Percentiles rank a stretch among this genome's conserved stretches.
phyloP scores from a whole-genome alignment of 345 rosid genomes.

The Aethionema arabicum region DNA sequence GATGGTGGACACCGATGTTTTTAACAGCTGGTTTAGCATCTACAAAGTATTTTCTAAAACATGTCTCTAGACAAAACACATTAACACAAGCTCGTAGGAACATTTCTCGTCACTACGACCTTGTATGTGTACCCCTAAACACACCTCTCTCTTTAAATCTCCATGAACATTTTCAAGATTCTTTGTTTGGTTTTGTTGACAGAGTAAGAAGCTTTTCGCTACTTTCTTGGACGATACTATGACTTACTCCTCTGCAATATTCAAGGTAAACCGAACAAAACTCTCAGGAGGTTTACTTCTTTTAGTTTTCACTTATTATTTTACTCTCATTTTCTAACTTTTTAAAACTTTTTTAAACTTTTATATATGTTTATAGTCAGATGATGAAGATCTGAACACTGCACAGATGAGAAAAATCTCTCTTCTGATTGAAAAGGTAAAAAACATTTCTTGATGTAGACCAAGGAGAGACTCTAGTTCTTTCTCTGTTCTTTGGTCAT shows the following conservation, averaged over 20 bases:
- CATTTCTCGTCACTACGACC: slow-evolving; percentile 84
- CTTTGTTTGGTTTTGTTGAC: slow-evolving; percentile 9
- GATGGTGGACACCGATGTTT: slow-evolving; percentile 95
- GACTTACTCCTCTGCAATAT: slow-evolving; percentile 84
- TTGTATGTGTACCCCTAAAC: slow-evolving; percentile 45
- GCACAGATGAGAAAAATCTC: slow-evolving; percentile 80
- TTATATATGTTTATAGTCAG: slow-evolving; percentile 40
- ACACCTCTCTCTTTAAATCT: neutral
- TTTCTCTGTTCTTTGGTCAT: slow-evolving; percentile 11
- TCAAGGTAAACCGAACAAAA: slow-evolving; percentile 50
- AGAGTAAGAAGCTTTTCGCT: slow-evolving; percentile 85
- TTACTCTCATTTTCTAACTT: slow-evolving; percentile 8
- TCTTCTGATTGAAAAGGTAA: slow-evolving; percentile 71
- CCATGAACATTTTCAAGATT: neutral
- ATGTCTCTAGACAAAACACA: slow-evolving; percentile 71
- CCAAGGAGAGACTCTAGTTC: neutral
- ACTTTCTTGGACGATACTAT: slow-evolving; percentile 84
- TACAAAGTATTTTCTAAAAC: slow-evolving; percentile 72
- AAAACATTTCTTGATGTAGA: slow-evolving; percentile 12
- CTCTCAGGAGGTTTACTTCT: neutral
- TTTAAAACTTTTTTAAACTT: neutral
- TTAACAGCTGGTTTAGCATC: slow-evolving; percentile 72
- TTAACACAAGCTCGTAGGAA: slow-evolving; percentile 93
- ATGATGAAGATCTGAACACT: slow-evolving; percentile 60
- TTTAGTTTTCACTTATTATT: slow-evolving; percentile 8